phyloP scores from a whole-genome alignment of 2,329 filamentous ascomycete species.

The Aspergillus viridinutans region DNA sequence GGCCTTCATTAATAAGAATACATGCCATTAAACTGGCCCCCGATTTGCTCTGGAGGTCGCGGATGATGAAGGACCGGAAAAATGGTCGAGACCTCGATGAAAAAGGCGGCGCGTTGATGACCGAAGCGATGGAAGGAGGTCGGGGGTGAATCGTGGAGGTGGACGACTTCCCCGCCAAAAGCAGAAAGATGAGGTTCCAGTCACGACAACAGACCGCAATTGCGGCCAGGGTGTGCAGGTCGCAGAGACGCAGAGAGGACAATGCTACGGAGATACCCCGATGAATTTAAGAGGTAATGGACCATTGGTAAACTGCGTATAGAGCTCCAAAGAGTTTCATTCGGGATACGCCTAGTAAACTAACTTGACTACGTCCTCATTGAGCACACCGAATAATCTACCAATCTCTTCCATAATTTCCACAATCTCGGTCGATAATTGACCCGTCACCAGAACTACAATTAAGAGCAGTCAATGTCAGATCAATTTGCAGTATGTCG shows the following conservation, averaged over 20 bases:
- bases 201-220: background rate
- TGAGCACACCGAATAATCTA: slow-evolving; percentile 56
- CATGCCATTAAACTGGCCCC: slow-evolving; percentile 13
- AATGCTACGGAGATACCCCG: background rate
- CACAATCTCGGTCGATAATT: slow-evolving; percentile 53
- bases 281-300: background rate
- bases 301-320: background rate
- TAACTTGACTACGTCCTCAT: slow-evolving; percentile 59
- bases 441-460: slow-evolving; percentile 58
- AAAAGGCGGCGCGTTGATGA: slow-evolving; percentile 20
- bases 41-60: slow-evolving; percentile 6
- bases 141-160: slow-evolving; percentile 20
- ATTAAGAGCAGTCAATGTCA: slow-evolving; percentile 5
- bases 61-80: slow-evolving; percentile 7
- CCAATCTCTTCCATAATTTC: slow-evolving; percentile 54
- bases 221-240: background rate
- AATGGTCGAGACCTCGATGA: slow-evolving; percentile 22
- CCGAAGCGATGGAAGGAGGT: slow-evolving; percentile 24
- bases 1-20: slow-evolving; percentile 35
- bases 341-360: slow-evolving; percentile 22
- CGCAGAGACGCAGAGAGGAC: background rate
- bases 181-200: slow-evolving; percentile 11
- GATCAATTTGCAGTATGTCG: background rate
- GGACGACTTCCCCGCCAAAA: slow-evolving; percentile 24
- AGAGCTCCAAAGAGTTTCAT: background rate